Percentiles rank a stretch among this genome's conserved stretches.
Evolutionary conservation across 805 yeast species (phyloP).

Genomic region (Sugiyamaella lignohabitans): DNA sequence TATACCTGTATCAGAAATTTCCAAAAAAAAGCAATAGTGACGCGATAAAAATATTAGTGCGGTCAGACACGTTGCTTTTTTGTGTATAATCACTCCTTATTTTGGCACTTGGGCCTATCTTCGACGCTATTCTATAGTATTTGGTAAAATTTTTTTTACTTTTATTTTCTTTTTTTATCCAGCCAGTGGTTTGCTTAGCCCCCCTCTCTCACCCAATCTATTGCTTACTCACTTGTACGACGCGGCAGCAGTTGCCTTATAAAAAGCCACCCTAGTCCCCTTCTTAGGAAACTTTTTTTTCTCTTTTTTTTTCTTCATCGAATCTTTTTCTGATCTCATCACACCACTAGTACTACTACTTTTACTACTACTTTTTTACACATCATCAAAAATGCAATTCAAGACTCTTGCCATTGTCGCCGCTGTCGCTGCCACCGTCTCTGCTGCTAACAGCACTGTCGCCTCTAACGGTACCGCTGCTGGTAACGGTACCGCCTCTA

Average conservation of each 20-base stretch:
- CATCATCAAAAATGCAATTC: conserved; percentile 28
- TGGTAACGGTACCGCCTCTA: conserved; percentile 15
- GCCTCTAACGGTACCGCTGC: conserved; percentile 16
- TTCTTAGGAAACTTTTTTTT: neutral
- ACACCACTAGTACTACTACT: neutral
- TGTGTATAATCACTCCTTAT: too few species aligned
- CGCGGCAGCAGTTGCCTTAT: neutral
- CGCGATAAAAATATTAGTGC: neutral
- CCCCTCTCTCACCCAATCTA: neutral
- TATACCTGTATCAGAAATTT: too few species aligned
- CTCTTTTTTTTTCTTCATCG: conserved; percentile 6
- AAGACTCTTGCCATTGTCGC: conserved; percentile 24
- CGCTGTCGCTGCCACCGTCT: conserved; percentile 26
- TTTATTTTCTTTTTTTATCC: neutral
- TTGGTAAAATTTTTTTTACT: neutral
- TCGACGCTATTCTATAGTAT: neutral
- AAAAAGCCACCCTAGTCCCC: neutral
- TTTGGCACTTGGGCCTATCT: neutral
- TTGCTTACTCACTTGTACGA: neutral
- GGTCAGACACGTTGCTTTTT: too few species aligned
- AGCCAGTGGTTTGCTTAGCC: neutral
- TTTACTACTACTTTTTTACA: neutral
- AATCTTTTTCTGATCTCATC: conserved; percentile 1
- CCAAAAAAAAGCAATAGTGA: neutral
- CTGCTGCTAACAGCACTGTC: conserved; percentile 21